Evolutionary conservation across 2,329 filamentous ascomycete species (phyloP), one percentile per base, ranked within the genome.

Genomic region (Microcyclosporella mali): DNA sequence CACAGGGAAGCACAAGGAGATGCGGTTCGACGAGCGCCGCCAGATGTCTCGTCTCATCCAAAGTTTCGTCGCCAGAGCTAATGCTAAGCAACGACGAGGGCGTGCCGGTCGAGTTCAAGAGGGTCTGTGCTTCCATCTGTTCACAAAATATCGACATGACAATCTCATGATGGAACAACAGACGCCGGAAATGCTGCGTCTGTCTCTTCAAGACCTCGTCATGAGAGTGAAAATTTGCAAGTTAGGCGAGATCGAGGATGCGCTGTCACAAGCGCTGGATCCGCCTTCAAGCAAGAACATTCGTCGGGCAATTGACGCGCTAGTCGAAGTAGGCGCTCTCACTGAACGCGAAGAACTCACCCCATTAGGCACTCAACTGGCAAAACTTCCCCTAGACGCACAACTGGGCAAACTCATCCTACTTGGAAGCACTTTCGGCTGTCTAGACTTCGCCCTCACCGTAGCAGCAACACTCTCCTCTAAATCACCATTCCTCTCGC

Each of bases 181-280:
- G 68, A 95, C 88, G 0, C 94, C 92, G 0, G 92, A 98, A 64
- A 94, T 98, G 81, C 78, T 98, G 31, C 84, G 92, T 1, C 72
- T 98, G 3, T 95, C 92, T 0, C 71, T 98, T 9, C 92, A 98
- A 64, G 92, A 98, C 59, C 73, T 98, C 9, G 88, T 94, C 4
- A 89, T 98, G 62, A 82, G 92, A 7, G 89, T 97, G 52, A 98
- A 98, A 68, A 95, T 95, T 34, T 98, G 90, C 72, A 94, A 94
- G 59, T 78, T 98, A 33, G 92, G 92, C 9, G 84, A 87, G 31
- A 94, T 97, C 41, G 90, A 97, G 61, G 80, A 90, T 55, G 95
- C 89, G 0, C 73, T 98, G 8, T 78, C 84, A 16, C 81, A 89
- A 63, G 92, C 92, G 3, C 73, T 98, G 12, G 92, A 98, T 60